These are phyloP conservation scores for Ophiostoma perfectum DNA, from an alignment of 2,329 filamentous ascomycete genomes.

Conservation along the genomic window DNA sequence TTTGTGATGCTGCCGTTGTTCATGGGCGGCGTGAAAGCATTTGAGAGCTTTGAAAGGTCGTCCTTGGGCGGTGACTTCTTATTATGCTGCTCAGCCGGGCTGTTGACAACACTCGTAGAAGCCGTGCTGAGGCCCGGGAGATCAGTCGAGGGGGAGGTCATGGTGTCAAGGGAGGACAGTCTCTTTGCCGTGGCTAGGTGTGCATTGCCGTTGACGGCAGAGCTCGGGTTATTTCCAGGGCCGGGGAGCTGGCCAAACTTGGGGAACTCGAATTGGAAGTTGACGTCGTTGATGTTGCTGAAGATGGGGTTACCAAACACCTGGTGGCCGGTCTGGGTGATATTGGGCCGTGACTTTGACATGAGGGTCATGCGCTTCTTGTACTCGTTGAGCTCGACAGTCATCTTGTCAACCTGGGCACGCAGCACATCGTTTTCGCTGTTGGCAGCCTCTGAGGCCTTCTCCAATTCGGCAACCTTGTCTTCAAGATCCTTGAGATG, in stretches of 20 bases:
- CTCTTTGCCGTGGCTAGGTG: constrained; percentile 20
- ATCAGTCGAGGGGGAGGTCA: constrained; percentile 25
- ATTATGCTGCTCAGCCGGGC: constrained; percentile 34
- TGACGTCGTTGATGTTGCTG: constrained; percentile 64
- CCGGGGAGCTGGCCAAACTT: constrained; percentile 75
- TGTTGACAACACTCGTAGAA: constrained; percentile 33
- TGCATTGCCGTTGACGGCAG: constrained; percentile 16
- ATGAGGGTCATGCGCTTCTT: constrained; percentile 73
- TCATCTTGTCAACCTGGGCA: constrained; percentile 82
- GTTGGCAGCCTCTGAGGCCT: constrained; percentile 73
- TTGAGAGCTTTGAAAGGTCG: constrained; percentile 51
- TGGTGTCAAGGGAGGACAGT: constrained; percentile 18
- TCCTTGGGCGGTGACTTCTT: constrained; percentile 41
- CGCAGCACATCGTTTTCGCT: constrained; percentile 80
- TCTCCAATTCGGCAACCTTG: constrained; percentile 71
- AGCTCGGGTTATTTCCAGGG: constrained; percentile 33
- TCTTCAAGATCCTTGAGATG: constrained; percentile 80
- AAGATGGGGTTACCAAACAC: constrained; percentile 47
- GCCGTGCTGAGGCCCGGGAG: constrained; percentile 28
- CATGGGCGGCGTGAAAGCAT: constrained; percentile 54
- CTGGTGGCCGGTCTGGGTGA: constrained; percentile 34
- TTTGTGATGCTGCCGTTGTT: constrained; percentile 40
- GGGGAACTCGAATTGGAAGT: constrained; percentile 94
- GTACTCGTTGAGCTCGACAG: constrained; percentile 80
- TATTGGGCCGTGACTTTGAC: constrained; percentile 29